Conservation (phyloP, 345 rosid species). For the Murraya paniculata region DNA sequence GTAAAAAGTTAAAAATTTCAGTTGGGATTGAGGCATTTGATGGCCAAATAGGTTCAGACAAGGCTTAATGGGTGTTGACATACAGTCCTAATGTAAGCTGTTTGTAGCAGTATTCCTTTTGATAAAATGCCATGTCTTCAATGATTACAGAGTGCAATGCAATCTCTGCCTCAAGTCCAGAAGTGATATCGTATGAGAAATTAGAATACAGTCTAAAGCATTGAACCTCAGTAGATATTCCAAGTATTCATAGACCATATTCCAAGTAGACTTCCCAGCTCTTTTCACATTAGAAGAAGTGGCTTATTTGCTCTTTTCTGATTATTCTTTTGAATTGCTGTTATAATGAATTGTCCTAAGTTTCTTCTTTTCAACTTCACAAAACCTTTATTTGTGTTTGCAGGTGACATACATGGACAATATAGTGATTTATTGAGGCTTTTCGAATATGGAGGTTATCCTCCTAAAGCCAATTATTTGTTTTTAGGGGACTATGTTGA, state of each 20-base stretch:
- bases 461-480: conserved; percentile 82
- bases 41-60: background rate
- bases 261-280: background rate
- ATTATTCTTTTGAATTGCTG: background rate
- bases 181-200: background rate
- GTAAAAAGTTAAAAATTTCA: background rate
- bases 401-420: conserved; percentile 95
- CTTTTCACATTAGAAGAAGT: background rate
- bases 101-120: background rate
- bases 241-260: background rate
- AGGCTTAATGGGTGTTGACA: background rate
- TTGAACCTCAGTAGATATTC: background rate
- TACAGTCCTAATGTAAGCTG: background rate
- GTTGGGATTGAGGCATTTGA: background rate
- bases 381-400: background rate
- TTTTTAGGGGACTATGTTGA: conserved; percentile 95
- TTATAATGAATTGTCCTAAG: background rate
- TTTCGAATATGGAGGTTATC: conserved; percentile 93
- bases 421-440: conserved; percentile 88
- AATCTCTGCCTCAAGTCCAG: background rate
- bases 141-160: background rate
- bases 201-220: background rate
- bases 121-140: background rate
- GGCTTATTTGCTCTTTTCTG: background rate
- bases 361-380: background rate